phyloP scores from a whole-genome alignment of 2,329 filamentous ascomycete species.

The Diaporthe vaccinii region DNA sequence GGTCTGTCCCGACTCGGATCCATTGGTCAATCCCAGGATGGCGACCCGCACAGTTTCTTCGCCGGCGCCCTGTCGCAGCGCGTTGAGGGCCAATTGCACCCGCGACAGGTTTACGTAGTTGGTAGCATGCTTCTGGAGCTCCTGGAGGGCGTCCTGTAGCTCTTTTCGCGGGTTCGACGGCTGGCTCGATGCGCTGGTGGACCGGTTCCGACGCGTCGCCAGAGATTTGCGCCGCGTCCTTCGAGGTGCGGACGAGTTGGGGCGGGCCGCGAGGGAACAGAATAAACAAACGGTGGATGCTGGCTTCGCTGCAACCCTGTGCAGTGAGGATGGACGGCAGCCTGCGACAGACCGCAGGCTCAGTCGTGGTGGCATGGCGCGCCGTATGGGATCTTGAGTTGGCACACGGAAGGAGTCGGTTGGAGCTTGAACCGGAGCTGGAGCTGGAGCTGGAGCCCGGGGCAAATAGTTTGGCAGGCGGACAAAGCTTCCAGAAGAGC shows the following conservation, averaged over 20 bases:
- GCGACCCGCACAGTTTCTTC: conserved; percentile 71
- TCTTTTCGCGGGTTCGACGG: conserved; percentile 59
- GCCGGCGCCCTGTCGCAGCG: conserved; percentile 69
- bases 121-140: conserved; percentile 72
- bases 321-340: conserved; percentile 39
- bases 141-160: conserved; percentile 70
- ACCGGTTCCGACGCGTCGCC: conserved; percentile 44
- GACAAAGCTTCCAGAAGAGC: conserved; percentile 32
- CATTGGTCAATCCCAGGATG: conserved; percentile 63
- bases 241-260: conserved; percentile 25
- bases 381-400: conserved; percentile 6
- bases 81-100: conserved; percentile 78
- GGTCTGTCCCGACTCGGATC: conserved; percentile 56
- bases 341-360: conserved; percentile 46
- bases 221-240: conserved; percentile 38
- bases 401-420: not conserved
- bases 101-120: conserved; percentile 77
- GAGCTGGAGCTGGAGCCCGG: conserved; percentile 2
- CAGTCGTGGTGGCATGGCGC: conserved; percentile 50
- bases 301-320: conserved; percentile 5
- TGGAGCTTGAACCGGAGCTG: conserved; percentile 6
- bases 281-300: conserved; percentile 48
- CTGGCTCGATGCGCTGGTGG: conserved; percentile 40
- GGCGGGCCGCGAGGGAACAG: conserved; percentile 47
- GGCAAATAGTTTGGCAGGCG: conserved; percentile 7